Evolutionary conservation across 208 protist genomes (phyloP), one percentile per base, ranked within the genome.

Genomic region (Trypanosoma platydactyli): DNA sequence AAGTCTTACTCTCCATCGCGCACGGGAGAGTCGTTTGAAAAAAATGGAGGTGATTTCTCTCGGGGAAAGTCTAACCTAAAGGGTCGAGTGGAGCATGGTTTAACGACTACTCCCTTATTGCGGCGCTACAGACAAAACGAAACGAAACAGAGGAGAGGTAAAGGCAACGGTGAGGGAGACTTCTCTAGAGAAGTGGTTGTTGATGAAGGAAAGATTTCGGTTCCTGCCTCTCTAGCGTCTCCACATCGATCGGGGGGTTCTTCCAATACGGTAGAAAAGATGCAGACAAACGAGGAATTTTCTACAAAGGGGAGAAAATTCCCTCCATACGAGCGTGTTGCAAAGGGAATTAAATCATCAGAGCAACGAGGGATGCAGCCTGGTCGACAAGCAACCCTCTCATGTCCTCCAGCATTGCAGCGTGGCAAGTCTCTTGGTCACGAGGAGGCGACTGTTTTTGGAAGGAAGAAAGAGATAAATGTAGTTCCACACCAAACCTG

Each of bases 401-500:
- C 64, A 9, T 70, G 54, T 54, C 29, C 45, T 45, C 55, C 52
- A 15, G 40, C 20, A 59, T 30, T 60, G 15, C 5, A n/a, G 27
- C 42, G 29, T 13, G 25, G 18, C 45, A 15, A 48, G n/a, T 22
- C 20, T 33, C 4, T 27, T 33, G 55, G 25, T 13, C 9, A 3
- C 12, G 25, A 63, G 30, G 61, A 56, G 15, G 11, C 1, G 7
- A 44, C 11, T 22, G 5, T 33, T 44, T 22, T 67, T 61, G 44
- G 45, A 25, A 48, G 45, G 20, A 58, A 50, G 7, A 62, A 42
- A n/a, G 7, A 7, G 16, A 35, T 11, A n/a, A 15, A 35, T 55
- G 25, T 30, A 22, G 42, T 1, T 59, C 5, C 50, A 46, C 6
- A 22, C 42, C 38, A 13, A 11, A 40, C 33, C 49, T 86, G 84